phyloP scores from a whole-genome alignment of 768 basidiomycete species.

The Erythrobasidium yunnanense region DNA sequence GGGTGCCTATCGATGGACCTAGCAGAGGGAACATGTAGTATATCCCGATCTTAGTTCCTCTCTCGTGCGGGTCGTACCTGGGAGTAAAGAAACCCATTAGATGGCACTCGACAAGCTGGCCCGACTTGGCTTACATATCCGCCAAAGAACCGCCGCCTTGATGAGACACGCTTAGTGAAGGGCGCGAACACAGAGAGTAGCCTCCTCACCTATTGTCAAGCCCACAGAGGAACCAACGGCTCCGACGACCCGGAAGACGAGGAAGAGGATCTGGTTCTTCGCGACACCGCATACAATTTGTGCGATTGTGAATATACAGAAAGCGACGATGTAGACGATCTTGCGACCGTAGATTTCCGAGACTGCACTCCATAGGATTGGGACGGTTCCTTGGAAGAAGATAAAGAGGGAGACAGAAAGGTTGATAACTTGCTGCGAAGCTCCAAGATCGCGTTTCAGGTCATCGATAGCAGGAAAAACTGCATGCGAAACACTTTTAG shows the following conservation, averaged over 20 bases:
- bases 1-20: conserved; percentile 44
- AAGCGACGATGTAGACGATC: conserved; percentile 43
- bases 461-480: conserved; percentile 32
- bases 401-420: conserved; percentile 63
- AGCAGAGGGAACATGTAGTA: conserved; percentile 71
- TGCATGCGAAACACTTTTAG: too few species aligned
- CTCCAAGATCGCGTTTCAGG: conserved; percentile 46
- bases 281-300: conserved; percentile 52
- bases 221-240: conserved; percentile 59
- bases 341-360: conserved; percentile 69
- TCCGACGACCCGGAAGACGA: conserved; percentile 61
- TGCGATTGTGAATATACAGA: conserved; percentile 38
- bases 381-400: conserved; percentile 57
- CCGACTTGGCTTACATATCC: background rate
- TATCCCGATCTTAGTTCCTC: conserved; percentile 67
- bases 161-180: background rate
- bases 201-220: conserved; percentile 62
- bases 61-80: conserved; percentile 61
- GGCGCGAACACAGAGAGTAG: conserved; percentile 42
- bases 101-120: background rate
- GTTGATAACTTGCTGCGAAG: conserved; percentile 55
- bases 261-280: conserved; percentile 50
- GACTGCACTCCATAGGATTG: conserved; percentile 57
- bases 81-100: conserved; percentile 42
- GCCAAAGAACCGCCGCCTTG: background rate